Conservation (phyloP, 2,329 filamentous ascomycete genomes). For the Cadophora gregata region DNA sequence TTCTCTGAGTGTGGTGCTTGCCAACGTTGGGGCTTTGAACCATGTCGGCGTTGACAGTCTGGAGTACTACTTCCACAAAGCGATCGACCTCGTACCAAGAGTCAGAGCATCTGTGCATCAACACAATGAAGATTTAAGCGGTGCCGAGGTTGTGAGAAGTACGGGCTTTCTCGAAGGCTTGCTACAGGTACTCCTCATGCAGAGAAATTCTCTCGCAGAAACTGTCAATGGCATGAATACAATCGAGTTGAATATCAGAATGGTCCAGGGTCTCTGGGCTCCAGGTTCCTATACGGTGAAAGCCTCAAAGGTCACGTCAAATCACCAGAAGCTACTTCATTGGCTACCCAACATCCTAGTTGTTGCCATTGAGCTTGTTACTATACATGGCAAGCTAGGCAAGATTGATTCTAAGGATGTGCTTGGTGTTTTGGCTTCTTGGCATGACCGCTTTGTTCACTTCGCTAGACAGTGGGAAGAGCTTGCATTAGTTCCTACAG, state of each 20-base stretch:
- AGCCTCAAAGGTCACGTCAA: conserved; percentile 18
- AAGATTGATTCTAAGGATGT: conserved; percentile 53
- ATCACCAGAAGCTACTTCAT: conserved; percentile 43
- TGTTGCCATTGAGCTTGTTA: conserved; percentile 65
- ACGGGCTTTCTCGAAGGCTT: conserved; percentile 88
- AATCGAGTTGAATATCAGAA: conserved; percentile 36
- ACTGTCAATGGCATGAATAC: conserved; percentile 26
- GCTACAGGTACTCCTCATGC: conserved; percentile 67
- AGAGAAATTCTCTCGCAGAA: conserved; percentile 53
- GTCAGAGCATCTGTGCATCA: conserved; percentile 71
- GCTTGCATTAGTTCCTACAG: conserved; percentile 56
- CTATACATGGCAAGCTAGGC: conserved; percentile 71
- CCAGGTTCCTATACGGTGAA: conserved; percentile 43
- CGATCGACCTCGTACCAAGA: conserved; percentile 74
- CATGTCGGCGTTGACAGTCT: conserved; percentile 49
- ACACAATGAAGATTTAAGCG: conserved; percentile 84
- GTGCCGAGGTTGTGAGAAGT: conserved; percentile 79
- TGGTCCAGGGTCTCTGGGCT: conserved; percentile 49
- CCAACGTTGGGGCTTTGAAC: conserved; percentile 55
- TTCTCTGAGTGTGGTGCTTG: conserved; percentile 72
- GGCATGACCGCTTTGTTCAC: conserved; percentile 55
- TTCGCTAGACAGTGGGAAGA: conserved; percentile 51
- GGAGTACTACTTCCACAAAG: conserved; percentile 79
- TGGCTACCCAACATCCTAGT: conserved; percentile 77
- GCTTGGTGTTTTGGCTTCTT: conserved; percentile 54